Base-by-base conservation (phyloP, 768 basidiomycete species). In the Gelatoporia subvermispora region DNA sequence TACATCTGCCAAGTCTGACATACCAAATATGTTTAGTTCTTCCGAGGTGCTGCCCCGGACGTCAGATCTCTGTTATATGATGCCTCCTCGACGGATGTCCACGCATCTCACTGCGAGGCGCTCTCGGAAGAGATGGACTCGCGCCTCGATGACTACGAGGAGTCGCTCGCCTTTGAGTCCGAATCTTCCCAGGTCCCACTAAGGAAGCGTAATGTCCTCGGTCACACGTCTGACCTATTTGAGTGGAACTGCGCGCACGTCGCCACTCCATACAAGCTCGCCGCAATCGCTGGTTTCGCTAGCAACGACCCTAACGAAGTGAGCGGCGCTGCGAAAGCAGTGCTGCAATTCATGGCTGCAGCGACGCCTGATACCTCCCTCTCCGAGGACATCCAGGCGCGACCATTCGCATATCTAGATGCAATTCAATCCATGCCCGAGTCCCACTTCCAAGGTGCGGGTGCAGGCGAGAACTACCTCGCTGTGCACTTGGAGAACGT, bases 311-410 rank as follows among this genome's bases (percentile, higher is more conserved):
- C 55, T 15, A 47, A 45, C 41, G 49, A 60, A 13, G 50, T 61
- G 41, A 59, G 60, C 55, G 70, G 76, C 45, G 69, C 74, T 16
- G 60, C 79, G 2, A 67, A 76, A 2, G 81, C 89, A 3, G 78
- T 90, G 9, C 69, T 93, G 21, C 76, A 83, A 50, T 93, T 93
- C 72, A 88, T 93, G 77, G 71, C 82, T 22, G 79, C 81, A 0
- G 89, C 88, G 10, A 85, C 78, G 23, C 87, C 78, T 22, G 71
- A 72, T 48, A 59, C 67, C 49, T 61, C 65, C 3, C 66, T 84
- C 23, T 69, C 73, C 7, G 55, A 70, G 17, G 72, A 82, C 16
- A 77, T 89, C 35, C 57, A 70, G 20, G 59, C 63, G 23, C 74
- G 76, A 44, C 78, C 79, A 47, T 72, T 77, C 18, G 58, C 70